Evolutionary conservation across 805 yeast species (phyloP), one percentile per base, ranked within the genome.

Genomic region (Schwanniomyces pseudopolymorphus): DNA sequence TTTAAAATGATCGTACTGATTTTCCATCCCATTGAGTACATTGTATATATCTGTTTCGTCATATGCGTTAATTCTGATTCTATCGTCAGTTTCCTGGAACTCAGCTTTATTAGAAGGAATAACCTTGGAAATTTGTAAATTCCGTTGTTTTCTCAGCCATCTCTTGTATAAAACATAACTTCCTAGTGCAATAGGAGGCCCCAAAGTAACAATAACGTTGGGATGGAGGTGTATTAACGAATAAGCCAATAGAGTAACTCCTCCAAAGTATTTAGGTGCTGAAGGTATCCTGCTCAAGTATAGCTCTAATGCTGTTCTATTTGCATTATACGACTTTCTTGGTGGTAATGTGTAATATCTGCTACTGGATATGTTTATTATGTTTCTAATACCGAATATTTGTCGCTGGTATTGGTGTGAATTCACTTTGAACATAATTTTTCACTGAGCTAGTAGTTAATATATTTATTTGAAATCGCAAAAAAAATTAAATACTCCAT

Each of bases 171-270:
- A 52, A 37, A 52, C 69, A 53, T 58, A 67, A 2, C 60, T 55
- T 0, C 60, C 68, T 2, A 68, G 53, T 0, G 58, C 57, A 3
- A 61, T 35, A 2, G 78, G 77, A 2, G 78, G 78, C 1, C 60
- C 65, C 8, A 67, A 47, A 1, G 75, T 70, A 11, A 69, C 48
- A 5, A 71, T 40, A 3, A 61, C 51, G 49, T 69, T 60, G 5
- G 73, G 75, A 48, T 69, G 74, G 2, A 72, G 38, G 45, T 69
- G 67, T 5, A 63, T 64, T 14, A 70, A 43, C 3, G 66, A 52
- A 9, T 52, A 42, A 0, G 73, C 72, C 2, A 62, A 46, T 2
- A 57, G 38, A 0, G 63, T 48, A 13, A 71, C 45, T 1, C 52
- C 56, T 3, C 62, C 53, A 28, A 64, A 65, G 49, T 60, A 67